Base-by-base conservation (phyloP, 2,329 filamentous ascomycete species). In the Paecilomyces niveus region DNA sequence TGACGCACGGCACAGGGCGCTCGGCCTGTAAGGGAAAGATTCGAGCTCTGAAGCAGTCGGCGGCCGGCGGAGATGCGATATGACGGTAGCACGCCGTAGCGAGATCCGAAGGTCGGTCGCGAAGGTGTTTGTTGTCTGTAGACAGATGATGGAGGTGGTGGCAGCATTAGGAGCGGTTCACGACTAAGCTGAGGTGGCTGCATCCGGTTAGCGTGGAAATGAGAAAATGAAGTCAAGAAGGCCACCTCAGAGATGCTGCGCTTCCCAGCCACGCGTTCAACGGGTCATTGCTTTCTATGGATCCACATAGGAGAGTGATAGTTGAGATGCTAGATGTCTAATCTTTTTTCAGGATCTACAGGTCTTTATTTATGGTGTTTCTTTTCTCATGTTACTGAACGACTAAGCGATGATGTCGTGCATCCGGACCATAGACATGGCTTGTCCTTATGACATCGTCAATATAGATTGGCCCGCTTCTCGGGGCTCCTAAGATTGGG, bases 101-200 rank as follows among this genome's bases (percentile, higher is more conserved):
- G 51, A 29, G 58, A 60, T 60, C 61, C 60, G 61, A 62, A 59
- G 61, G 65, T 45, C 62, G 65, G 58, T 62, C 61, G 64, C 62
- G 61, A 63, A 61, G 62, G 61, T 61, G 61, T 64, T 61, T 61
- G 62, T 63, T 59, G 61, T 61, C 62, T 61, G 61, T 61, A 62
- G 62, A 64, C 63, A 65, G 70, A 69, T 71, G 70, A 67, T 67
- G 66, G 64, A 64, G 61, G 64, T 62, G 61, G 65, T 64, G 68
- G 68, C 66, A 71, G 67, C 67, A 66, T 63, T 63, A 59, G 62
- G 56, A 59, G 62, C 61, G 65, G 67, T 65, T 72, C 69, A 68
- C 69, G 70, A 70, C 70, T 69, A 74, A 74, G 70, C 70, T 74
- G 72, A 71, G 66, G 68, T 69, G 70, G 67, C 74, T 72, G 69